A percentile compares a stretch with the other conserved stretches of the same genome.
Conservation (phyloP, 2,329 filamentous ascomycete genomes). For the Endoconidiophora laricicola region DNA sequence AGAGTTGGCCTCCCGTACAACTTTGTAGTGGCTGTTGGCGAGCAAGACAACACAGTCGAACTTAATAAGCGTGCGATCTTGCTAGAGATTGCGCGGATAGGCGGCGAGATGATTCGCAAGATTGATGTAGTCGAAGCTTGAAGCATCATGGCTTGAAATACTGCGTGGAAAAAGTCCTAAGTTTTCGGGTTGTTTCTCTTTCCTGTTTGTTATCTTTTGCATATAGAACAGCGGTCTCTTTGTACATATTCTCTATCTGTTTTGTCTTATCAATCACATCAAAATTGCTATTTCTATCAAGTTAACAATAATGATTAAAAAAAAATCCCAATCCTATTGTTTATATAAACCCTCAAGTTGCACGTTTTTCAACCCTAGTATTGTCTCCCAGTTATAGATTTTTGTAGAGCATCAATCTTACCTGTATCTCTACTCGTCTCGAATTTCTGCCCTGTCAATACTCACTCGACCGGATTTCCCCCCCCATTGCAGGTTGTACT, state of each 20-base stretch:
- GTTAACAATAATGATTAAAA: no score
- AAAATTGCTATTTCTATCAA: no score
- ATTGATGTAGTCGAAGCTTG: slow-evolving; percentile 33
- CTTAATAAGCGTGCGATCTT: slow-evolving; percentile 53
- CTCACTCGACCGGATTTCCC: no score
- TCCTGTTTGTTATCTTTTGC: background rate
- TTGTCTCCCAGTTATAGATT: no score
- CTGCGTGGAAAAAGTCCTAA: background rate
- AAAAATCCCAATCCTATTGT: no score
- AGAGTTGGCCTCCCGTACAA: slow-evolving; percentile 53
- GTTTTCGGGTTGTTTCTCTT: background rate
- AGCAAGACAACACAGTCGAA: slow-evolving; percentile 33
- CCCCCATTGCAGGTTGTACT: no score
- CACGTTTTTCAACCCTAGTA: no score
- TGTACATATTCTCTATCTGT: slow-evolving; percentile 1
- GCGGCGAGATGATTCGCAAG: slow-evolving; percentile 48
- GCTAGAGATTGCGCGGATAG: slow-evolving; percentile 54
- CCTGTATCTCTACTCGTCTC: no score
- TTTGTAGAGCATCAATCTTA: no score
- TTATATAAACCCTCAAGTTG: no score
- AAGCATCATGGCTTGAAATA: slow-evolving; percentile 5
- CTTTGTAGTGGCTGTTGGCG: slow-evolving; percentile 25
- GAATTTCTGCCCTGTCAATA: no score
- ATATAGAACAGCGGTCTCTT: slow-evolving; percentile 6
- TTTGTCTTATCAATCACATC: background rate